A percentile compares a stretch with the other conserved stretches of the same genome.
Conservation (phyloP, 257 asterid genomes). For the Misopates orontium region DNA sequence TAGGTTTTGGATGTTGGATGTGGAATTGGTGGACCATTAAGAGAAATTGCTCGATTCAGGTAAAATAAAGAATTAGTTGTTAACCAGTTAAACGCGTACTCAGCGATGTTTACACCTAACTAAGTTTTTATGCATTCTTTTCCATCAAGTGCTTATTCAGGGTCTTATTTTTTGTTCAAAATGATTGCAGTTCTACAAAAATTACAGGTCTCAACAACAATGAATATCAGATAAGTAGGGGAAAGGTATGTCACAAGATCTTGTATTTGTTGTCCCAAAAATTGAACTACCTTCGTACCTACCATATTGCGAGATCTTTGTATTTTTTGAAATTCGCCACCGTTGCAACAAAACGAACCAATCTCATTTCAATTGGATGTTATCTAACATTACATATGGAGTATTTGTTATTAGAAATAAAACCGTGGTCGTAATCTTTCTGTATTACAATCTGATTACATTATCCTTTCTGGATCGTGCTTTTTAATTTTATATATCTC, state of each 20-base stretch:
- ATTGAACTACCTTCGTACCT: no score
- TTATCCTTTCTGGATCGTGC: not conserved
- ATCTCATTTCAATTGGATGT: constrained; percentile 1
- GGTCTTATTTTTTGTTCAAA: constrained; percentile 23
- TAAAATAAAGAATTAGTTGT: constrained; percentile 26
- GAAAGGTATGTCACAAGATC: constrained; percentile 55
- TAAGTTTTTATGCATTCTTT: constrained; percentile 11
- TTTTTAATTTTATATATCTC: not conserved
- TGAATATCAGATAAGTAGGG: constrained; percentile 92
- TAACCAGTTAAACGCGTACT: constrained; percentile 7
- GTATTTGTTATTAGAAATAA: no score
- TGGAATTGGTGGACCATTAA: constrained; percentile 96
- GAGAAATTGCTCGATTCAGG: constrained; percentile 98
- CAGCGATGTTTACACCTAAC: not conserved
- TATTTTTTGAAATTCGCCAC: not conserved
- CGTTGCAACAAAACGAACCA: not conserved
- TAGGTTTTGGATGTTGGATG: constrained; percentile 99
- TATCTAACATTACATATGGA: not conserved
- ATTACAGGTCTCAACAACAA: constrained; percentile 96
- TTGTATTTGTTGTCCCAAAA: constrained; percentile 1
- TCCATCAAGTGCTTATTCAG: constrained; percentile 10
- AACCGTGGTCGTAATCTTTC: no score
- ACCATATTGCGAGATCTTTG: not conserved
- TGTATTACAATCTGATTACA: not conserved
- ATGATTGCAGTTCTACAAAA: constrained; percentile 72